A percentile compares a stretch with the other conserved stretches of the same genome.
phyloP scores from a whole-genome alignment of 306 rosid genomes.

The Lupinus albus region DNA sequence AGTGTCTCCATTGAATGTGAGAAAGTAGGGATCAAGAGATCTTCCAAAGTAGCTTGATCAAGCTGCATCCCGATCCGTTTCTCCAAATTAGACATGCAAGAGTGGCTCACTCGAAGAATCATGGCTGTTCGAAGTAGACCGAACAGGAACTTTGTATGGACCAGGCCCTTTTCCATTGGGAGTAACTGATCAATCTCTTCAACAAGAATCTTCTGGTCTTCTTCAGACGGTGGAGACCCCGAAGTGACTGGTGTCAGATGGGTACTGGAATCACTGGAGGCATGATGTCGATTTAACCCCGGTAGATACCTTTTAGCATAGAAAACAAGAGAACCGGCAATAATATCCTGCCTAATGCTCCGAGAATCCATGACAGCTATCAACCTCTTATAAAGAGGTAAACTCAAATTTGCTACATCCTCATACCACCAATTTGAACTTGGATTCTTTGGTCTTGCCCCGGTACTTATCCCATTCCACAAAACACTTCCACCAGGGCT shows the following conservation, averaged over 20 bases:
- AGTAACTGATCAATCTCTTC: conserved; percentile 82
- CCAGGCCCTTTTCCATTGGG: conserved; percentile 80
- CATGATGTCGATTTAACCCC: conserved; percentile 80
- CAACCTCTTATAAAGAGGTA: conserved; percentile 79
- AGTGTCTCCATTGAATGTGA: conserved; percentile 95
- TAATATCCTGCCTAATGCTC: conserved; percentile 74
- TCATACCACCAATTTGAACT: conserved; percentile 96
- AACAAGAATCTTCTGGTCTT: conserved; percentile 75
- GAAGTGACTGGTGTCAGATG: conserved; percentile 54
- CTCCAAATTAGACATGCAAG: conserved; percentile 81
- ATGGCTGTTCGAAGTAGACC: conserved; percentile 91
- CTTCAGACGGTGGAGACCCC: conserved; percentile 78
- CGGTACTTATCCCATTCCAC: conserved; percentile 99
- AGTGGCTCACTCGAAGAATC: conserved; percentile 73
- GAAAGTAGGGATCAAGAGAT: conserved; percentile 93
- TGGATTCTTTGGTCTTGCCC: conserved; percentile 85
- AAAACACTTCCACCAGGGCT: conserved; percentile 98
- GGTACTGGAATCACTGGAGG: conserved; percentile 60
- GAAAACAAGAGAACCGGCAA: conserved; percentile 82
- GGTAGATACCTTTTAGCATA: conserved; percentile 86
- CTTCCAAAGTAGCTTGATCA: conserved; percentile 92
- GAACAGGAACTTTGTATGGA: conserved; percentile 71
- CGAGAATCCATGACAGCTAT: conserved; percentile 86
- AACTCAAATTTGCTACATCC: conserved; percentile 71
- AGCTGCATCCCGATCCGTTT: conserved; percentile 88